phyloP scores from a whole-genome alignment of 2,329 filamentous ascomycete species.

The Colletotrichum gigasporum region DNA sequence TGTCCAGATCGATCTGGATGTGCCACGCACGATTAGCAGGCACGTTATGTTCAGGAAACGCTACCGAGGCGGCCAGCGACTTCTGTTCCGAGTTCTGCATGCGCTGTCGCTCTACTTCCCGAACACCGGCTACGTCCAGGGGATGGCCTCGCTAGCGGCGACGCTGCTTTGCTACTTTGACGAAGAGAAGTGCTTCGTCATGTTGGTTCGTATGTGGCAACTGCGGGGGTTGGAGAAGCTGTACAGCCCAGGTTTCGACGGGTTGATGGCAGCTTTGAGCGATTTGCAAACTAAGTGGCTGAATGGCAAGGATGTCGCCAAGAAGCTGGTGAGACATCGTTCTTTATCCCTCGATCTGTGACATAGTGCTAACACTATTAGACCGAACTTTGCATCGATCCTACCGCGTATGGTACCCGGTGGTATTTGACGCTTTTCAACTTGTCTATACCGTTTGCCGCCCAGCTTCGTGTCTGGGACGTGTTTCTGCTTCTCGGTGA shows the following conservation, averaged over 20 bases:
- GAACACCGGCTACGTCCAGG: slow-evolving; percentile 94
- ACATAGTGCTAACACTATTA: slow-evolving; percentile 42
- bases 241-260: slow-evolving; percentile 85
- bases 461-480: slow-evolving; percentile 96
- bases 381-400: slow-evolving; percentile 81
- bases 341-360: neutral
- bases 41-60: slow-evolving; percentile 97
- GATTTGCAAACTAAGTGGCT: slow-evolving; percentile 92
- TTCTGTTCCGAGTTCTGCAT: slow-evolving; percentile 93
- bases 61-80: slow-evolving; percentile 90
- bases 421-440: slow-evolving; percentile 99
- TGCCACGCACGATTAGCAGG: slow-evolving; percentile 91
- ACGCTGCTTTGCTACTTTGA: slow-evolving; percentile 97
- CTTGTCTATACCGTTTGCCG: slow-evolving; percentile 92
- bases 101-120: slow-evolving; percentile 91
- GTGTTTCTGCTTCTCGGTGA: slow-evolving; percentile 96
- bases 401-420: slow-evolving; percentile 92
- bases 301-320: slow-evolving; percentile 77
- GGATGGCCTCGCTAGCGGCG: slow-evolving; percentile 93
- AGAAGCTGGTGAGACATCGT: slow-evolving; percentile 74
- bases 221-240: slow-evolving; percentile 85
- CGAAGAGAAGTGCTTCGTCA: slow-evolving; percentile 92
- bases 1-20: slow-evolving; percentile 96
- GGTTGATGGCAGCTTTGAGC: slow-evolving; percentile 84
- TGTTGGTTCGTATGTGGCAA: slow-evolving; percentile 95